phyloP scores from a whole-genome alignment of 257 asterid species.

The Ajuga chamaepitys region DNA sequence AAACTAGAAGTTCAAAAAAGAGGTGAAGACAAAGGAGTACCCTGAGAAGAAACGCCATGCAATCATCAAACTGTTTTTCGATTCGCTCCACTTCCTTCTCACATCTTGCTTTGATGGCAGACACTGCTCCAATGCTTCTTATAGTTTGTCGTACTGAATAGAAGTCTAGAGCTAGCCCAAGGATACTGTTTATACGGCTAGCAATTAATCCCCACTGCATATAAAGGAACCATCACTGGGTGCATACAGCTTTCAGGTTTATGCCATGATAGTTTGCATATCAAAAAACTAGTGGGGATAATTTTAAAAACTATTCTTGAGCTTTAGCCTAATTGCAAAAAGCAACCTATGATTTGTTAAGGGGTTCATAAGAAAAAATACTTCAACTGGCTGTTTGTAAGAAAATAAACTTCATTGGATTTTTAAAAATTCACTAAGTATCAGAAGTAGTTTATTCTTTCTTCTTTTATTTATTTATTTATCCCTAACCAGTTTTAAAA shows the following conservation, averaged over 20 bases:
- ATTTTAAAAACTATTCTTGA: too few species aligned
- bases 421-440: too few species aligned
- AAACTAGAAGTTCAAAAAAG: background rate
- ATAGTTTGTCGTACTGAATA: slow-evolving; percentile 66
- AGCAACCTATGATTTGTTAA: too few species aligned
- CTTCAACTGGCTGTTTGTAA: too few species aligned
- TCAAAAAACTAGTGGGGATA: background rate
- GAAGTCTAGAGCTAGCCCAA: slow-evolving; percentile 86
- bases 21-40: slow-evolving; percentile 35
- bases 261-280: background rate
- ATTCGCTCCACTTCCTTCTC: slow-evolving; percentile 85
- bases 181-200: slow-evolving; percentile 86
- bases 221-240: slow-evolving; percentile 1
- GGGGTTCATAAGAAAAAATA: too few species aligned
- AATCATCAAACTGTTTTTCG: slow-evolving; percentile 85
- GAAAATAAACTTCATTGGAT: too few species aligned
- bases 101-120: slow-evolving; percentile 71
- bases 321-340: too few species aligned
- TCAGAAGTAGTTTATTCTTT: too few species aligned
- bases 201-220: slow-evolving; percentile 89
- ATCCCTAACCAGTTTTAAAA: background rate
- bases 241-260: slow-evolving; percentile 6
- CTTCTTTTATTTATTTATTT: too few species aligned
- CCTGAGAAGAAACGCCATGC: slow-evolving; percentile 93
- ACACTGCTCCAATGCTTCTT: slow-evolving; percentile 60